Evolutionary conservation across 768 basidiomycete species (phyloP).

Genomic region (Trichaptum fuscoviolaceum): DNA sequence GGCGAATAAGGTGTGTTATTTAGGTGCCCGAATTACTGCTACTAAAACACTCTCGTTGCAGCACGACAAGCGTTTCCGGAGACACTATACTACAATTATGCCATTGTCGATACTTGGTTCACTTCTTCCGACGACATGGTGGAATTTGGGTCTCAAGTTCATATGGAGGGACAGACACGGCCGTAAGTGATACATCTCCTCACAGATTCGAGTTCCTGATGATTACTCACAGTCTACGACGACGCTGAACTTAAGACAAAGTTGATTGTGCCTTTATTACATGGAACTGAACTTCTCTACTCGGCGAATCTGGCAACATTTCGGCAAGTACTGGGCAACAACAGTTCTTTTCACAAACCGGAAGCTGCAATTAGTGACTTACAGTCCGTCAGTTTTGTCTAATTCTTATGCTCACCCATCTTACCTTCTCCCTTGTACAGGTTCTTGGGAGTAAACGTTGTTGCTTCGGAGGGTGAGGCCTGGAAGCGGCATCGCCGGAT

Average conservation of each 20-base stretch:
- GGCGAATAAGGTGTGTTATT: not conserved
- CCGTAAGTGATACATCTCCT: not conserved
- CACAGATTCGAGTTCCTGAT: not conserved
- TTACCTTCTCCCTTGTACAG: constrained; percentile 3
- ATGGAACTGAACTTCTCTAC: not conserved
- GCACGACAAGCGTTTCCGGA: not conserved
- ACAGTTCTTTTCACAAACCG: not conserved
- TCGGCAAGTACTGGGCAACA: not conserved
- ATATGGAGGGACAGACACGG: not conserved
- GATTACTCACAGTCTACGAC: not conserved
- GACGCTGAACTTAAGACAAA: not conserved
- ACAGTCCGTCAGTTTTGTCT: not conserved
- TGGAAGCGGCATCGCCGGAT: constrained; percentile 44
- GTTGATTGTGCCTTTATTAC: not conserved
- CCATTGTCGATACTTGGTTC: not conserved
- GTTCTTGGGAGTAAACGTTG: constrained; percentile 41
- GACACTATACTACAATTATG: not conserved
- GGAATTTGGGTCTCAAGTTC: constrained; percentile 1
- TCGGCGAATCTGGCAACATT: not conserved
- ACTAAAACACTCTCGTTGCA: not conserved
- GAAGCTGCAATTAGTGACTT: not conserved
- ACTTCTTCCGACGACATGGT: not conserved
- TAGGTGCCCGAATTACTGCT: not conserved
- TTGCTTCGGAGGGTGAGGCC: constrained; percentile 36
- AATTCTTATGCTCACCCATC: not conserved